These are phyloP conservation scores for Mycena crocata DNA, from an alignment of 768 basidiomycete genomes.

Conservation along the genomic window DNA sequence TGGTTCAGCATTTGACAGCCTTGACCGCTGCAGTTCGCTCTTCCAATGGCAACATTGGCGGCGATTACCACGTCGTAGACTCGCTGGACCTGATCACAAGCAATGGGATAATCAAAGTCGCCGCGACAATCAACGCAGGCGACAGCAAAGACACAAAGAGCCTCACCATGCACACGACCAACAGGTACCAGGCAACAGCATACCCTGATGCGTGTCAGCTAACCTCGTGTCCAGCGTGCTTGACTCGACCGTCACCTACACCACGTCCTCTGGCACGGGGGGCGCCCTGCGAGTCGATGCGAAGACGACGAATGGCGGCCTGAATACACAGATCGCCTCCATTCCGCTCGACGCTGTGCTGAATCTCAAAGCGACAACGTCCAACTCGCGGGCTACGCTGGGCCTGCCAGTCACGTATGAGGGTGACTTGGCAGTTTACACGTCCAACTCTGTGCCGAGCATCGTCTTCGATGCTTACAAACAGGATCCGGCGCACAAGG, in stretches of 20 bases:
- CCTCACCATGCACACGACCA: constrained; percentile 51
- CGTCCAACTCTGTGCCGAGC: constrained; percentile 34
- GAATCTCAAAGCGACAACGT: constrained; percentile 42
- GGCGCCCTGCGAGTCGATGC: constrained; percentile 48
- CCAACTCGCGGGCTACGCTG: constrained; percentile 39
- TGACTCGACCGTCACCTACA: constrained; percentile 45
- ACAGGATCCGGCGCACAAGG: constrained; percentile 39
- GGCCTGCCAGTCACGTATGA: constrained; percentile 54
- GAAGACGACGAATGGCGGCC: constrained; percentile 41
- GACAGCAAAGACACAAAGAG: constrained; percentile 37
- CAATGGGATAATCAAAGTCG: constrained; percentile 55
- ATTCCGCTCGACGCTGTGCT: constrained; percentile 52
- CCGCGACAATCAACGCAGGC: constrained; percentile 50
- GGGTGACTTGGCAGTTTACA: constrained; percentile 50
- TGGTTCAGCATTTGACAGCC: constrained; percentile 47
- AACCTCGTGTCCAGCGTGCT: constrained; percentile 43
- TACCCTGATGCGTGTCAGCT: background rate
- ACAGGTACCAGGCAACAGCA: constrained; percentile 53
- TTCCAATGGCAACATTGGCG: constrained; percentile 54
- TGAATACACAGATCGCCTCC: constrained; percentile 43
- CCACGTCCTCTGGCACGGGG: constrained; percentile 39
- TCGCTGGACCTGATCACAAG: constrained; percentile 51
- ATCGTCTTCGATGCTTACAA: constrained; percentile 44
- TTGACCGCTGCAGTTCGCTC: constrained; percentile 42
- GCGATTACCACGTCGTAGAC: constrained; percentile 51